These are phyloP conservation scores for Zoysia pacifica DNA, from an alignment of 176 grass and related monocot species.

Conservation along the genomic window DNA sequence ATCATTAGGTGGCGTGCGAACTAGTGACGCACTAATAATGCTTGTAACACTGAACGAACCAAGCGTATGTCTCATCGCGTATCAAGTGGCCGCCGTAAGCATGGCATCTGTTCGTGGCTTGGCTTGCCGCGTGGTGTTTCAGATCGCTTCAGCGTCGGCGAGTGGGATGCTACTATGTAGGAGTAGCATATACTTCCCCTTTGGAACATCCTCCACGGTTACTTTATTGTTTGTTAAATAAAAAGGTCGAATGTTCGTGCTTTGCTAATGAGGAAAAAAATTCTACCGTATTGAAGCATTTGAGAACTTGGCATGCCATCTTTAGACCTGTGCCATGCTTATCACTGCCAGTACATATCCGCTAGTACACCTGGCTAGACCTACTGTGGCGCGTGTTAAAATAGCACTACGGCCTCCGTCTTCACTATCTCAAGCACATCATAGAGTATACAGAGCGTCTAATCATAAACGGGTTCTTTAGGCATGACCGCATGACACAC, in stretches of 20 bases:
- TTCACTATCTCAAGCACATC: too few species aligned
- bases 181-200: too few species aligned
- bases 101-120: background rate
- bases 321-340: background rate
- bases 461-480: too few species aligned
- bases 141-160: background rate
- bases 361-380: background rate
- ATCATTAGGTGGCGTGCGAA: too few species aligned
- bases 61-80: too few species aligned
- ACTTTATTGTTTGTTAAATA: background rate
- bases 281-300: background rate
- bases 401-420: background rate
- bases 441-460: too few species aligned
- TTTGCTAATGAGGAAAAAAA: background rate
- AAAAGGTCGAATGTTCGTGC: background rate
- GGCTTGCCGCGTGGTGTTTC: constrained; percentile 29
- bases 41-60: too few species aligned
- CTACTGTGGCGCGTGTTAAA: background rate
- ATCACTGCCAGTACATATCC: background rate
- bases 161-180: background rate
- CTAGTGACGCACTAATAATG: too few species aligned
- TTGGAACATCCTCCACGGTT: too few species aligned
- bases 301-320: too few species aligned
- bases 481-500: too few species aligned
- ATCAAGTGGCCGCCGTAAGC: too few species aligned